Evolutionary conservation across 805 yeast species (phyloP).

Genomic region (Yamadazyma akitaensis): DNA sequence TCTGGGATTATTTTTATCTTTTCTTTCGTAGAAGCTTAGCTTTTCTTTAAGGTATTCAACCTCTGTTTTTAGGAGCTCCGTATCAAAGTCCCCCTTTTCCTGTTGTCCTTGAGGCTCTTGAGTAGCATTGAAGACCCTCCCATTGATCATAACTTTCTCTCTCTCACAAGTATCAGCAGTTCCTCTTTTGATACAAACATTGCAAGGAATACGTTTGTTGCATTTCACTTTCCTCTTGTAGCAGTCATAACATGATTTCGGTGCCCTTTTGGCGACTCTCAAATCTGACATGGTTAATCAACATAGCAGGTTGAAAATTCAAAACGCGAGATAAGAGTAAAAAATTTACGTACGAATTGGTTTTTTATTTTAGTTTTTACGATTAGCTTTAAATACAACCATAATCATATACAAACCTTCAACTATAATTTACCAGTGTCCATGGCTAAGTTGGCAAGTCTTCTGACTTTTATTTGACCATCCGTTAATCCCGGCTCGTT

Average conservation of each 20-base stretch:
- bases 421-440: not conserved
- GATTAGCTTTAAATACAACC: too few species aligned
- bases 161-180: conserved; percentile 27
- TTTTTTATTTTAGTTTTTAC: too few species aligned
- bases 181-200: conserved; percentile 19
- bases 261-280: conserved; percentile 18
- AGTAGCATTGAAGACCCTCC: conserved; percentile 21
- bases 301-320: too few species aligned
- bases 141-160: conserved; percentile 32
- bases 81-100: too few species aligned
- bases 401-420: too few species aligned
- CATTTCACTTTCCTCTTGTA: conserved; percentile 13
- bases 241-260: conserved; percentile 14
- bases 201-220: conserved; percentile 15
- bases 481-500: conserved; percentile 18
- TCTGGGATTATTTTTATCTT: too few species aligned
- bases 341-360: too few species aligned
- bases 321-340: too few species aligned
- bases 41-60: too few species aligned
- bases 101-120: not conserved
- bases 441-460: conserved; percentile 21
- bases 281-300: too few species aligned
- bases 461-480: conserved; percentile 25
- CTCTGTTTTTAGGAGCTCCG: too few species aligned
- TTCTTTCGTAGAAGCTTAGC: too few species aligned